These are phyloP conservation scores for Asterella californica DNA, from an alignment of 225 moss, liverwort and hornwort species.

Conservation along the genomic window DNA sequence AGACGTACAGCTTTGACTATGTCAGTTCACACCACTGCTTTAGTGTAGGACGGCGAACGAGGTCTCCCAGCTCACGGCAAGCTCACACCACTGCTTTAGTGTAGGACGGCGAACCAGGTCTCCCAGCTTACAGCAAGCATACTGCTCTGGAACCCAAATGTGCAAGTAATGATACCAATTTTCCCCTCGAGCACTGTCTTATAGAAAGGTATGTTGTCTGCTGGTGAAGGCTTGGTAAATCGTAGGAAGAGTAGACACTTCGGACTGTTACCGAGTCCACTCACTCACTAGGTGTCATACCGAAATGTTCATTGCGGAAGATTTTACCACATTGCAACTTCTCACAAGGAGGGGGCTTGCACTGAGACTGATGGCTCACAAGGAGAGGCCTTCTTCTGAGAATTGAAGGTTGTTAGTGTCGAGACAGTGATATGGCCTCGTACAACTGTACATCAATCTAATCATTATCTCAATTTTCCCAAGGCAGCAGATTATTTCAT, in stretches of 20 bases:
- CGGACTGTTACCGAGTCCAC: neutral
- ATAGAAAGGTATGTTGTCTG: neutral
- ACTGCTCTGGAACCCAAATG: no score
- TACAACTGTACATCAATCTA: neutral
- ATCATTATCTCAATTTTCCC: slow-evolving; percentile 3
- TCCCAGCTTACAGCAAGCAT: no score
- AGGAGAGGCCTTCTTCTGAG: neutral
- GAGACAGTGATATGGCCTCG: slow-evolving; percentile 1
- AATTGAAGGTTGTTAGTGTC: neutral
- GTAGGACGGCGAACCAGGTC: no score
- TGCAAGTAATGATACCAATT: no score
- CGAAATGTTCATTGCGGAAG: neutral
- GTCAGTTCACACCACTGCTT: no score
- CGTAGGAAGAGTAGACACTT: neutral
- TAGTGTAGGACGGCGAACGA: no score
- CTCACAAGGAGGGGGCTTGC: neutral
- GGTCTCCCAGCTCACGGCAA: no score
- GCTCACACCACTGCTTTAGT: no score
- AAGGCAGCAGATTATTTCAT: neutral
- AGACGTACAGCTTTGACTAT: no score
- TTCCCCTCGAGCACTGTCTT: neutral
- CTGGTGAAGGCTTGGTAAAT: neutral
- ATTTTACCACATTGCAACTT: neutral
- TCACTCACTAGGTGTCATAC: neutral
- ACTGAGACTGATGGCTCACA: neutral